These are phyloP conservation scores for Tilletiaria anomala DNA, from an alignment of 1,284 basidiomycete species.

Conservation along the genomic window DNA sequence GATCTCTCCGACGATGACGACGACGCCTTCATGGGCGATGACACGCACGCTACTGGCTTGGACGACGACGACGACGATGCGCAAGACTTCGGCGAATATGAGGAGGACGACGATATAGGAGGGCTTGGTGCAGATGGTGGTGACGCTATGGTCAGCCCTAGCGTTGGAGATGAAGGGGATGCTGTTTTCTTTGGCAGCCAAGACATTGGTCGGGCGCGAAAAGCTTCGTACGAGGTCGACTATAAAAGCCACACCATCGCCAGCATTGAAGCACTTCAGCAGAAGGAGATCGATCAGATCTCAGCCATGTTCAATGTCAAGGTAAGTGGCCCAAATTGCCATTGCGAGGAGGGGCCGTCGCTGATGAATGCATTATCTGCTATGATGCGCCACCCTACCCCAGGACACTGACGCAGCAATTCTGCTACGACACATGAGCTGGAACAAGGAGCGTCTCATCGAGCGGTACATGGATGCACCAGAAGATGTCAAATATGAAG, in stretches of 20 bases:
- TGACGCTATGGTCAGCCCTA: no score
- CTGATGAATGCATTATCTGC: no score
- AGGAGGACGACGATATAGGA: constrained; percentile 5
- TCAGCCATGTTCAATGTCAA: constrained; percentile 34
- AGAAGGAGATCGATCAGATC: constrained; percentile 32
- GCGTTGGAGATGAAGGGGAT: no score
- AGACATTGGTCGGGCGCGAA: constrained; percentile 11
- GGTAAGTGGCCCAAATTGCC: constrained; percentile 33
- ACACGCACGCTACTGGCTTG: no score
- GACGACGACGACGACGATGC: constrained; percentile 17
- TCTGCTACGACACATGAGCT: constrained; percentile 68
- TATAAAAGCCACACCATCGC: constrained; percentile 20
- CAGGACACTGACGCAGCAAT: constrained; percentile 50
- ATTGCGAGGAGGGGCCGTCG: no score
- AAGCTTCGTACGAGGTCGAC: constrained; percentile 30
- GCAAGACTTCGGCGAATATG: constrained; percentile 4
- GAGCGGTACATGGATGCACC: constrained; percentile 39
- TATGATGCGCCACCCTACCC: no score
- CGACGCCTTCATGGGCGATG: constrained; percentile 6
- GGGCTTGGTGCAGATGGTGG: constrained; percentile 3
- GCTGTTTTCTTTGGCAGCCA: constrained; percentile 2
- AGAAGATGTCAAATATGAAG: constrained; percentile 30
- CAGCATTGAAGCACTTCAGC: constrained; percentile 22
- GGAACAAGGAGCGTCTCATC: constrained; percentile 87
- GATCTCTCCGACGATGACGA: constrained; percentile 18